Percentiles rank a stretch among this genome's conserved stretches.
Evolutionary conservation across 495 filamentous ascomycete species (phyloP).

Genomic region (Tetracladium marchalianum): DNA sequence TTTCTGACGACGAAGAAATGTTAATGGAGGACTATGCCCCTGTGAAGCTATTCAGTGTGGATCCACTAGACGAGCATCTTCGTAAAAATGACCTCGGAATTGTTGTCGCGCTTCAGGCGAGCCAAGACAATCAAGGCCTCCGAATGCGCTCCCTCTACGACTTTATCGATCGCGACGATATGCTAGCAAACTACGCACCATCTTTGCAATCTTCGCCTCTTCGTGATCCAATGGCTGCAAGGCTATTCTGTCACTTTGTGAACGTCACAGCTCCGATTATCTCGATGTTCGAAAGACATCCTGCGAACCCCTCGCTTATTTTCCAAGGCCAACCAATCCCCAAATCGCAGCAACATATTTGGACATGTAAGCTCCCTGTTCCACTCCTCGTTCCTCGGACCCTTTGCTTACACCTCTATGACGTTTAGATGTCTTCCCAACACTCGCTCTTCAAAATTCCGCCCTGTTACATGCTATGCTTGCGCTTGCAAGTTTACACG

Average conservation of each 20-base stretch:
- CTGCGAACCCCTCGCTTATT: slow-evolving; percentile 64
- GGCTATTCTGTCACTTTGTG: slow-evolving; percentile 88
- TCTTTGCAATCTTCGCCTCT: slow-evolving; percentile 69
- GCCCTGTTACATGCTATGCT: slow-evolving; percentile 87
- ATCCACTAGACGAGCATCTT: slow-evolving; percentile 7
- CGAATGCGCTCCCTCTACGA: slow-evolving; percentile 42
- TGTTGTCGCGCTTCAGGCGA: slow-evolving; percentile 24
- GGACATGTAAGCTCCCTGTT: slow-evolving; percentile 47
- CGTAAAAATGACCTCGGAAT: slow-evolving; percentile 30
- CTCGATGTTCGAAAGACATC: slow-evolving; percentile 80
- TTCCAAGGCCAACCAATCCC: slow-evolving; percentile 56
- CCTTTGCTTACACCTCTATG: not conserved
- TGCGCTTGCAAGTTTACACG: slow-evolving; percentile 78
- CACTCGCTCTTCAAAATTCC: slow-evolving; percentile 73
- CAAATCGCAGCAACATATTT: slow-evolving; percentile 63
- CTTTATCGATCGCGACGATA: slow-evolving; percentile 55
- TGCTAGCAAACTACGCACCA: slow-evolving; percentile 71
- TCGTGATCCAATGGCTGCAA: slow-evolving; percentile 71
- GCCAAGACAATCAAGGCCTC: slow-evolving; percentile 37
- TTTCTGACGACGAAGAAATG: slow-evolving; percentile 43
- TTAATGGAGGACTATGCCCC: slow-evolving; percentile 25
- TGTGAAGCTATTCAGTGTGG: slow-evolving; percentile 14
- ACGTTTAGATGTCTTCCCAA: slow-evolving; percentile 60
- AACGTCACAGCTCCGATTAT: slow-evolving; percentile 79
- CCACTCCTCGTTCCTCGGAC: not conserved